phyloP scores from a whole-genome alignment of 176 grass and related monocot species.

The Neostapfia colusana region DNA sequence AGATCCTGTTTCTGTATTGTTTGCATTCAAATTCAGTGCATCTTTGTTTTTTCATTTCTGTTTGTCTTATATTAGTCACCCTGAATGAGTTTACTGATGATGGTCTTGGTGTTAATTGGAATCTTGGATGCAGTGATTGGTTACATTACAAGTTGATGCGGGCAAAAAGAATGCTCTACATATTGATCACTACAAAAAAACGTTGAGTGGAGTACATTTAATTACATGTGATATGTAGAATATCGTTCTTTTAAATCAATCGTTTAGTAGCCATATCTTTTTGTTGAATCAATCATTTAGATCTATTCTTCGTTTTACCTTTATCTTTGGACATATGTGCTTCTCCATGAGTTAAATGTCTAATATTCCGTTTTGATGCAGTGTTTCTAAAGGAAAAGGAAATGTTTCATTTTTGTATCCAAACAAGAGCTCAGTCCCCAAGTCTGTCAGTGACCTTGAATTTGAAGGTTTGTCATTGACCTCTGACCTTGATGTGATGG shows the following conservation, averaged over 20 bases:
- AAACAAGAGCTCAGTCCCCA: conserved; percentile 71
- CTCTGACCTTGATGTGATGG: conserved; percentile 29
- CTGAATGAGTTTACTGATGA: too few relatives aligned
- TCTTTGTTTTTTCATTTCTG: neutral
- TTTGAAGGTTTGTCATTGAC: conserved; percentile 36
- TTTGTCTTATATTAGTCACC: too few relatives aligned
- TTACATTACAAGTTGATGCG: neutral
- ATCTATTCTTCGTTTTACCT: neutral
- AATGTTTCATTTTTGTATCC: conserved; percentile 79
- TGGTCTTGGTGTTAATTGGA: neutral
- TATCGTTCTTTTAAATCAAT: too few relatives aligned
- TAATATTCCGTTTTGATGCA: conserved; percentile 23
- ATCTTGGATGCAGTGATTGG: conserved; percentile 3
- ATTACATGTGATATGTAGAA: too few relatives aligned
- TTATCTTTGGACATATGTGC: too few relatives aligned
- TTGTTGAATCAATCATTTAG: conserved; percentile 16
- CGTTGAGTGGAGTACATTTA: too few relatives aligned
- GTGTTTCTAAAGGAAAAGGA: conserved; percentile 55
- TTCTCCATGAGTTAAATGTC: conserved; percentile 13
- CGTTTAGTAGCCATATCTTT: too few relatives aligned
- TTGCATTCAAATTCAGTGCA: neutral
- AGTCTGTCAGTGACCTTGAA: conserved; percentile 63
- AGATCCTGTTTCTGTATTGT: neutral
- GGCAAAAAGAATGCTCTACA: too few relatives aligned
- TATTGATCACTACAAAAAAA: too few relatives aligned